Conservation (phyloP, 192 early-diverging fungal species). For the Chytriomyces confervae region DNA sequence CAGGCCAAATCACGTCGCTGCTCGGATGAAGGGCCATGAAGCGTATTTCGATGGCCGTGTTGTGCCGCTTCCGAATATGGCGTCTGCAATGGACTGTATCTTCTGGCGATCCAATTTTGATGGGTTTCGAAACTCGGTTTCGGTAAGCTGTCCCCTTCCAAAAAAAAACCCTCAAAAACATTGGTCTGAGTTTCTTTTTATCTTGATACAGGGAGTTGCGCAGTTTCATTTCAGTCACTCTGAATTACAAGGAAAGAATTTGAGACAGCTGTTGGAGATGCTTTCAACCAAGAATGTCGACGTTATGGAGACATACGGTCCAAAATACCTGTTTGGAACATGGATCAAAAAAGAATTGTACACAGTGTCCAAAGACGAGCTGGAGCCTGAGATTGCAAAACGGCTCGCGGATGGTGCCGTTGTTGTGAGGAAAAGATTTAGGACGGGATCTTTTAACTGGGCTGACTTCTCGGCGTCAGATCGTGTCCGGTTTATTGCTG, state of each 20-base stretch:
- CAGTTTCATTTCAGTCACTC: constrained; percentile 41
- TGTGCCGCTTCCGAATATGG: constrained; percentile 39
- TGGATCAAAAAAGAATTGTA: constrained; percentile 62
- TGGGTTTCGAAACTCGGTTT: constrained; percentile 56
- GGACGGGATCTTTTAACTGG: constrained; percentile 60
- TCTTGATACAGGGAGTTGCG: constrained; percentile 33
- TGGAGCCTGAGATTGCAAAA: constrained; percentile 23
- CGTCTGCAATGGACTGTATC: constrained; percentile 49
- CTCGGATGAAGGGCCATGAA: constrained; percentile 35
- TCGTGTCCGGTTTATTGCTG: constrained; percentile 43
- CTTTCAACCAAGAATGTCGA: constrained; percentile 33
- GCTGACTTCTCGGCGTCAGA: constrained; percentile 55
- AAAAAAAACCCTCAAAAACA: neutral
- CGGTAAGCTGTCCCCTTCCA: constrained; percentile 12
- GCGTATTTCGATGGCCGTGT: constrained; percentile 62
- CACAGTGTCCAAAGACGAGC: constrained; percentile 14
- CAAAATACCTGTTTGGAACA: constrained; percentile 55
- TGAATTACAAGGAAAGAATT: constrained; percentile 44
- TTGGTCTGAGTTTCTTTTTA: neutral
- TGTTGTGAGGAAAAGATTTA: constrained; percentile 42
- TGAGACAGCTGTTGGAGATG: constrained; percentile 45
- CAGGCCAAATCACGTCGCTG: constrained; percentile 8
- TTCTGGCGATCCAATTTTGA: constrained; percentile 66
- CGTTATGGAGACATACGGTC: constrained; percentile 29
- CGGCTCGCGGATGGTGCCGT: constrained; percentile 31